A percentile compares a stretch with the other conserved stretches of the same genome.
Evolutionary conservation across 2,329 filamentous ascomycete genomes (phyloP).

Genomic region (Colletotrichum godetiae): DNA sequence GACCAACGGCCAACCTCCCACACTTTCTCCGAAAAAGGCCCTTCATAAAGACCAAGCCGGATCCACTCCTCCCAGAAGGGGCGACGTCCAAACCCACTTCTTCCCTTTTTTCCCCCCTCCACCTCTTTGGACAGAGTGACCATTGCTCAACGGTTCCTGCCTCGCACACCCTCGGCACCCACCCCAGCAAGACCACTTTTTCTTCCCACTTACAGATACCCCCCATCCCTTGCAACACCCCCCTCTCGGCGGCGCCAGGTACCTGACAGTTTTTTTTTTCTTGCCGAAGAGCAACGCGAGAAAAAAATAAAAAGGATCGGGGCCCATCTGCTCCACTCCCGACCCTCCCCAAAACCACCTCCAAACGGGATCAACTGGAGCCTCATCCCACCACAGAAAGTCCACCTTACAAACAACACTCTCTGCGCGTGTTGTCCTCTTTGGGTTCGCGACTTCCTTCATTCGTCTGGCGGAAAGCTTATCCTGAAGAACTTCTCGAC

Average conservation of each 20-base stretch:
- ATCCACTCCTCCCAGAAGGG: slow-evolving; percentile 36
- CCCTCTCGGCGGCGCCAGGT: slow-evolving; percentile 29
- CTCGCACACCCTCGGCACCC: slow-evolving; percentile 32
- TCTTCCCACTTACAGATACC: background rate
- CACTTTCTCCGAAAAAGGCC: slow-evolving; percentile 35
- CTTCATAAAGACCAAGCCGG: slow-evolving; percentile 31
- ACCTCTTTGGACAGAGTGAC: slow-evolving; percentile 34
- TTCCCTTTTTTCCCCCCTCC: slow-evolving; percentile 31
- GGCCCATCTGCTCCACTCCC: slow-evolving; percentile 38
- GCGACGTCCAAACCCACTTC: slow-evolving; percentile 35
- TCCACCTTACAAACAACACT: slow-evolving; percentile 36
- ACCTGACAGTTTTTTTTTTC: slow-evolving; percentile 32
- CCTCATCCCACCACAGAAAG: slow-evolving; percentile 38
- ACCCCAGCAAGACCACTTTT: slow-evolving; percentile 33
- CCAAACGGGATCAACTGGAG: slow-evolving; percentile 39
- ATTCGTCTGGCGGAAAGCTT: slow-evolving; percentile 31
- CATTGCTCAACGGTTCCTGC: slow-evolving; percentile 35
- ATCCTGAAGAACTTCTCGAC: slow-evolving; percentile 2
- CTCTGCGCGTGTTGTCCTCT: slow-evolving; percentile 31
- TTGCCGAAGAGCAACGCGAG: slow-evolving; percentile 32
- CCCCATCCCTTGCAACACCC: slow-evolving; percentile 10
- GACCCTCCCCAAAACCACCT: slow-evolving; percentile 38
- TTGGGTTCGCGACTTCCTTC: slow-evolving; percentile 34
- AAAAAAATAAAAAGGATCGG: slow-evolving; percentile 36
- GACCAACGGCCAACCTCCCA: slow-evolving; percentile 35